Conservation (phyloP, 2,329 filamentous ascomycete genomes). For the Calonectria pteridis region DNA sequence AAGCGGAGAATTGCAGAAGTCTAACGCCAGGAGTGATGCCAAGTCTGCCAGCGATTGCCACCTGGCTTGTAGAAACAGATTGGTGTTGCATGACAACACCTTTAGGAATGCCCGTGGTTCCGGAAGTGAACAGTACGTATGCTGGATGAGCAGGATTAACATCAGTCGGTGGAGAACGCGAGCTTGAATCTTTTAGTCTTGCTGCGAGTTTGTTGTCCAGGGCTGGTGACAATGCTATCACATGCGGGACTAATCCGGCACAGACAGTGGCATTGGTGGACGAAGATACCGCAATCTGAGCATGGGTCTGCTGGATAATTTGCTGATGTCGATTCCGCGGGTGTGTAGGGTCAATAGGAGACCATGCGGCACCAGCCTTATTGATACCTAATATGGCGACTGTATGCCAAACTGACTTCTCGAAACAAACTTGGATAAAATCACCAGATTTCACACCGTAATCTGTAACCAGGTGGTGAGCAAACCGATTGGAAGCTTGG, state of each 20-base stretch:
- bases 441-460: constrained; percentile 17
- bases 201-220: neutral
- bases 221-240: neutral
- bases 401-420: constrained; percentile 7
- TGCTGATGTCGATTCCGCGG: neutral
- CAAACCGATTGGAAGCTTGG: constrained; percentile 13
- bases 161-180: neutral
- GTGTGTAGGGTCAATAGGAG: constrained; percentile 9
- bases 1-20: constrained; percentile 27
- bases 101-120: constrained; percentile 43
- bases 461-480: constrained; percentile 9
- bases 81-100: constrained; percentile 38
- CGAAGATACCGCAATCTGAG: neutral
- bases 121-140: constrained; percentile 45
- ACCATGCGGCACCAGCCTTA: constrained; percentile 15
- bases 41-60: constrained; percentile 8
- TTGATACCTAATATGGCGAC: constrained; percentile 12
- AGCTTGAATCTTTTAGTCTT: neutral
- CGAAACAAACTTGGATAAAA: constrained; percentile 26
- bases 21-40: constrained; percentile 17
- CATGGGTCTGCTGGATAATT: constrained; percentile 3
- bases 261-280: neutral
- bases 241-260: neutral
- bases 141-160: neutral
- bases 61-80: constrained; percentile 26